Evolutionary conservation across 2,329 filamentous ascomycete species (phyloP).

Genomic region (Pseudocercospora cruenta): DNA sequence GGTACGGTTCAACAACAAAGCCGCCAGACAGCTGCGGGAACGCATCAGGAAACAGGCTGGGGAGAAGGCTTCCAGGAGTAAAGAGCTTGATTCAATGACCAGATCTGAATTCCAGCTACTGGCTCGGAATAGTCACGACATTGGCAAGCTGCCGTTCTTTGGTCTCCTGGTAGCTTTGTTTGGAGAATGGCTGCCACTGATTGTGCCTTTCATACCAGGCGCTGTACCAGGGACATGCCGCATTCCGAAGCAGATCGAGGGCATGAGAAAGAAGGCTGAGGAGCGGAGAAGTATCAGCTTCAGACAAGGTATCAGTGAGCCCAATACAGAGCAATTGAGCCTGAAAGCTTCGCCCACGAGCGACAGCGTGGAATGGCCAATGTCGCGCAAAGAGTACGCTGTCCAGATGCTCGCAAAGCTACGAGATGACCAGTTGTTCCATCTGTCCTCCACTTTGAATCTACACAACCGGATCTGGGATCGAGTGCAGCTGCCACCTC

Average conservation of each 20-base stretch:
- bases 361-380: constrained; percentile 49
- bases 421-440: constrained; percentile 43
- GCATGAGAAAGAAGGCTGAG: constrained; percentile 59
- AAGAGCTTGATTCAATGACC: constrained; percentile 46
- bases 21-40: constrained; percentile 49
- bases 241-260: constrained; percentile 74
- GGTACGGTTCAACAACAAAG: constrained; percentile 68
- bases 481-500: constrained; percentile 51
- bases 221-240: constrained; percentile 81
- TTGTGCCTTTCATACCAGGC: constrained; percentile 71
- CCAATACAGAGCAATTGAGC: constrained; percentile 61
- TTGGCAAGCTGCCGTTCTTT: constrained; percentile 78
- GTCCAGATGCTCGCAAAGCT: constrained; percentile 32
- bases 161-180: constrained; percentile 73
- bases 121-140: constrained; percentile 69
- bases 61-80: background rate
- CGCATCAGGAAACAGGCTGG: constrained; percentile 43
- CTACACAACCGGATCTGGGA: constrained; percentile 48
- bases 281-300: constrained; percentile 56
- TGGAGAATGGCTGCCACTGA: constrained; percentile 83
- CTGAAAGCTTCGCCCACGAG: constrained; percentile 52
- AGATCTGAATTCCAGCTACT: constrained; percentile 73
- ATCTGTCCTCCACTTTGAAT: constrained; percentile 47
- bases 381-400: constrained; percentile 22
- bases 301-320: constrained; percentile 66